Evolutionary conservation across 768 basidiomycete genomes (phyloP).

Genomic region (Auriculariales sp.): DNA sequence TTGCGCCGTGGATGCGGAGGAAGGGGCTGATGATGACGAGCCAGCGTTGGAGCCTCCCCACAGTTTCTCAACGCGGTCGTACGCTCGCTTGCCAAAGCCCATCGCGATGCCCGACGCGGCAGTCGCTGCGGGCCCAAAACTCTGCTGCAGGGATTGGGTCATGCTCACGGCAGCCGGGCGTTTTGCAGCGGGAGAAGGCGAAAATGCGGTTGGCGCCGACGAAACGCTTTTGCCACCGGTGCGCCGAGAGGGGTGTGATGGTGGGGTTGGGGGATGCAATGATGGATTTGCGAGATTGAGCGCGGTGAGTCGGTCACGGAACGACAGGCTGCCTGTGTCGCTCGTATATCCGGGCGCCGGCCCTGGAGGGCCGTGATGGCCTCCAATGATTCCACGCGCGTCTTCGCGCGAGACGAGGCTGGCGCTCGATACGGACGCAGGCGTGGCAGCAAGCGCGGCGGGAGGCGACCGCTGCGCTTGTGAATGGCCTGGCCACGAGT

Average conservation of each 20-base stretch:
- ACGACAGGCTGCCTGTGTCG: background rate
- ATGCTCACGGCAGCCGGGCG: slow-evolving; percentile 64
- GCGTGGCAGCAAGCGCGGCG: background rate
- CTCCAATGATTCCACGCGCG: background rate
- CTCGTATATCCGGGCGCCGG: background rate
- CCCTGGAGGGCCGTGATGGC: background rate
- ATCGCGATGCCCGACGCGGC: slow-evolving; percentile 58
- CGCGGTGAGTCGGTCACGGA: background rate
- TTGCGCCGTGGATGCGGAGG: slow-evolving; percentile 18
- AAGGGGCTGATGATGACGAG: slow-evolving; percentile 20
- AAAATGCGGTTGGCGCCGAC: background rate
- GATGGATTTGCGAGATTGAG: background rate
- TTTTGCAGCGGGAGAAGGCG: background rate
- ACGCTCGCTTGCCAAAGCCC: slow-evolving; percentile 43
- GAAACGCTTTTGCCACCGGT: background rate
- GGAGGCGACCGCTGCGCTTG: background rate
- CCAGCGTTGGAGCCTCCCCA: slow-evolving; percentile 27
- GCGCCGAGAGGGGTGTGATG: background rate
- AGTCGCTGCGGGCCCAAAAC: slow-evolving; percentile 16
- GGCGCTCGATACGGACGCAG: background rate
- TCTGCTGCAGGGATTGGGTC: slow-evolving; percentile 32
- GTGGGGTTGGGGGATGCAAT: background rate
- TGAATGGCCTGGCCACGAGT: too few species aligned
- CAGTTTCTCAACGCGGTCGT: slow-evolving; percentile 60
- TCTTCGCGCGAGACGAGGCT: background rate